Evolutionary conservation across 176 grass and related monocot species (phyloP).

Genomic region (Triticum monococcum): DNA sequence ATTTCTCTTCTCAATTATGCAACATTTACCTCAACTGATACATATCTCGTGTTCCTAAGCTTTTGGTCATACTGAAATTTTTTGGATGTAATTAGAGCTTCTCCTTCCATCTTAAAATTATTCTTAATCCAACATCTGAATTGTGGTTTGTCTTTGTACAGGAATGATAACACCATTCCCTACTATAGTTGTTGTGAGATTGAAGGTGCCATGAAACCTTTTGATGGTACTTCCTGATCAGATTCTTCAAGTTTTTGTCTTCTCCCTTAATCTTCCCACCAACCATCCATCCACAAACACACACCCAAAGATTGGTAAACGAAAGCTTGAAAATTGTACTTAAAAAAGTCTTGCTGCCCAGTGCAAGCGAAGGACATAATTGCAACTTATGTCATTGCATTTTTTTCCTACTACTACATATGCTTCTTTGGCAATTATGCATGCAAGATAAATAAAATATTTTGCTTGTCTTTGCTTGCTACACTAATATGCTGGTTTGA

Average conservation of each 20-base stretch:
- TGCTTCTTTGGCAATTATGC: not conserved
- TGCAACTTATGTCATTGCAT: not conserved
- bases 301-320: not conserved
- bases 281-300: not conserved
- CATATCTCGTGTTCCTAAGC: too few relatives aligned
- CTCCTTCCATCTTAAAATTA: too few relatives aligned
- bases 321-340: constrained; percentile 1
- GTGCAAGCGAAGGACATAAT: not conserved
- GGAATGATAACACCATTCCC: constrained; percentile 62
- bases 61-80: too few relatives aligned
- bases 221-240: constrained; percentile 66
- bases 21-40: too few relatives aligned
- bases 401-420: not conserved
- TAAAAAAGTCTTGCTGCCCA: not conserved
- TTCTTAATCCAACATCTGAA: not conserved
- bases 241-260: not conserved
- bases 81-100: too few relatives aligned
- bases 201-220: constrained; percentile 52
- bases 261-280: not conserved
- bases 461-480: not conserved
- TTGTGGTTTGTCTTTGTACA: constrained; percentile 27
- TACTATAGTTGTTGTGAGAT: too few relatives aligned
- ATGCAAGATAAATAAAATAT: not conserved
- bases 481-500: not conserved
- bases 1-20: too few relatives aligned